Conservation (phyloP, 2,329 filamentous ascomycete species). For the Magnaporthales sp. region DNA sequence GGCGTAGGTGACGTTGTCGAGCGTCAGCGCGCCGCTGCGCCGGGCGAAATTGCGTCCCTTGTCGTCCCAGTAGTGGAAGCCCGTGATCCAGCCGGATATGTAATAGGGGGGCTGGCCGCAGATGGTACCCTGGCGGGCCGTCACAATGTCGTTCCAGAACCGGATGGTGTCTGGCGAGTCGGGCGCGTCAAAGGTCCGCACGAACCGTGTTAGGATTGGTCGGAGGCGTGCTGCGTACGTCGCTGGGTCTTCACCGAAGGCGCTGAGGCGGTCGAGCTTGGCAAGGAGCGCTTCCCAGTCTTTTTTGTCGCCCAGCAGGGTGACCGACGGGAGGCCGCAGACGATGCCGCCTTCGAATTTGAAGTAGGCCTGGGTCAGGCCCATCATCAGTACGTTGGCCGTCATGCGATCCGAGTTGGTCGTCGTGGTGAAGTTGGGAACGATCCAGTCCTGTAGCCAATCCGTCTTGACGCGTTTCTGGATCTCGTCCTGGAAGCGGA, state of each 20-base stretch:
- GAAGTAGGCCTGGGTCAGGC: conserved; percentile 31
- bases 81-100: conserved; percentile 38
- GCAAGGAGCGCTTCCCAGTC: conserved; percentile 32
- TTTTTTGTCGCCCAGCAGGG: conserved; percentile 24
- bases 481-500: conserved; percentile 28
- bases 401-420: conserved; percentile 27
- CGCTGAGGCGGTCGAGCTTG: conserved; percentile 31
- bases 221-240: conserved; percentile 28
- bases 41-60: conserved; percentile 20
- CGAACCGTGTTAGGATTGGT: conserved; percentile 35
- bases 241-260: conserved; percentile 33
- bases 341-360: conserved; percentile 24
- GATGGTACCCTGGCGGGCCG: conserved; percentile 20
- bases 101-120: conserved; percentile 23
- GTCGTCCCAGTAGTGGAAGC: conserved; percentile 34
- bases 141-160: conserved; percentile 36
- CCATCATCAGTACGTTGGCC: conserved; percentile 35
- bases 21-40: conserved; percentile 6
- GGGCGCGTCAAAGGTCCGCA: conserved; percentile 32
- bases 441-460: conserved; percentile 33
- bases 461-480: conserved; percentile 27
- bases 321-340: conserved; percentile 34
- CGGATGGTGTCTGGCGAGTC: conserved; percentile 19
- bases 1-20: conserved; percentile 18
- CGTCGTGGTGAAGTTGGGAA: conserved; percentile 33